These are phyloP conservation scores for Xerocomellus chrysenteron DNA, from an alignment of 768 basidiomycete species.

Conservation along the genomic window DNA sequence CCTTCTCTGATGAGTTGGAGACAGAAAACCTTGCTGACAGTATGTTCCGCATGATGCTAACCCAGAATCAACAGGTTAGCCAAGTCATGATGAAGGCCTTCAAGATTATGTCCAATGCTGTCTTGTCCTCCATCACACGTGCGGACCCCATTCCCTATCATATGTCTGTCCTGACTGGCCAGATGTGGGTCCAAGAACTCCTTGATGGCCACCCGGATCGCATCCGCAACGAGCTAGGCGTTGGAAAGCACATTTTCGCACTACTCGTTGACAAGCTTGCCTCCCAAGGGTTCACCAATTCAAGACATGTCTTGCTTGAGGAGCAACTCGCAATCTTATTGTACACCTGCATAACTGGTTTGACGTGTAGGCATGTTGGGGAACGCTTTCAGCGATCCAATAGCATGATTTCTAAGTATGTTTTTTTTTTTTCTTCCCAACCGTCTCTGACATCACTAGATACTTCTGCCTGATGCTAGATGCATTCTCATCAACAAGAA, in stretches of 20 bases:
- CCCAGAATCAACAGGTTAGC: neutral
- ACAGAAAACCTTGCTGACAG: neutral
- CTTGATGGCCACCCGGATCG: neutral
- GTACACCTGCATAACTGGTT: neutral
- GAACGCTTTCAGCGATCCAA: neutral
- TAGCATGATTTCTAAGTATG: neutral
- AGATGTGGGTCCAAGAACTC: slow-evolving; percentile 2
- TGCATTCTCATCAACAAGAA: no score
- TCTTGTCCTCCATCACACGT: neutral
- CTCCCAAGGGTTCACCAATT: no score
- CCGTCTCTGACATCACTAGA: no score
- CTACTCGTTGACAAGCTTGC: no score
- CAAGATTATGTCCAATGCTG: neutral
- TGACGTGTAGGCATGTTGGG: neutral
- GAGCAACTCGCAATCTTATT: neutral
- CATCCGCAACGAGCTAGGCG: neutral
- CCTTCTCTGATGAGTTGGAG: neutral
- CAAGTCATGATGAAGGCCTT: neutral
- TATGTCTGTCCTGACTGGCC: neutral
- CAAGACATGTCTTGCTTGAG: neutral
- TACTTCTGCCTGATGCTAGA: no score
- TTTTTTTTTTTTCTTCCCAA: no score
- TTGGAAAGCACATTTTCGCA: neutral
- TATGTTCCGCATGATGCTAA: neutral
- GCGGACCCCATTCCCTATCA: neutral